Base-by-base conservation (phyloP, 805 yeast genomes). In the Candida boidinii region DNA sequence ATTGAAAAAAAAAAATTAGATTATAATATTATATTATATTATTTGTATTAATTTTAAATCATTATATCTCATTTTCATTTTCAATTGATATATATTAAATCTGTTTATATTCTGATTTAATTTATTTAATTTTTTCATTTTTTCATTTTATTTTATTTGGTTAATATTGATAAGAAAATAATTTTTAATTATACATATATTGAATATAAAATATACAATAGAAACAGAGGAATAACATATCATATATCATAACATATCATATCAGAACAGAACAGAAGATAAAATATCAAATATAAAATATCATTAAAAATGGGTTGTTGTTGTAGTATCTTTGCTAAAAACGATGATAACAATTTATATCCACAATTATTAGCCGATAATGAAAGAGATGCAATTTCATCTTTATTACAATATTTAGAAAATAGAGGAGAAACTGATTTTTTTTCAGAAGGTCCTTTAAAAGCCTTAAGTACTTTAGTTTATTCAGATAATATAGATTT, bases 301-400 rank as follows among this genome's bases (percentile, higher is more conserved):
- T 11, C 11, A 17, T 28, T 16, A 16, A 43, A 13, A 17, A 72
- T 72, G 79, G 79, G 79, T 42, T 53, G 56, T 34, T 68, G 77
- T 46, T 68, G 70, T 43, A 68, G 76, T 52, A 68, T 75, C 46
- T 42, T 62, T 21, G 32, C 54, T 33, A 39, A 53, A 56, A 41
- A 53, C 29, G 70, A 65, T 32, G 61, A 71, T 31, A 78, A 73
- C 41, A 76, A 73, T 46, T 62, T 72, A 41, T 79, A 72, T 62
- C 90, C 82, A 41, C 94, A 90, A 25, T 66, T 85, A 33, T 64
- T 92, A 36, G 96, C 95, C 9, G 97, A 92, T 49, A 87, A 90
- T 53, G 98, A 92, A 62, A 73, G 98, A 39, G 96, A 86, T 48
- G 98, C 98, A 20, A 95, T 92, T 29, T 79, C 95, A 7, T 84